A percentile compares a stretch with the other conserved stretches of the same genome.
These are phyloP conservation scores for Musa troglodytarum DNA, from an alignment of 176 grass and related monocot genomes.

Conservation along the genomic window DNA sequence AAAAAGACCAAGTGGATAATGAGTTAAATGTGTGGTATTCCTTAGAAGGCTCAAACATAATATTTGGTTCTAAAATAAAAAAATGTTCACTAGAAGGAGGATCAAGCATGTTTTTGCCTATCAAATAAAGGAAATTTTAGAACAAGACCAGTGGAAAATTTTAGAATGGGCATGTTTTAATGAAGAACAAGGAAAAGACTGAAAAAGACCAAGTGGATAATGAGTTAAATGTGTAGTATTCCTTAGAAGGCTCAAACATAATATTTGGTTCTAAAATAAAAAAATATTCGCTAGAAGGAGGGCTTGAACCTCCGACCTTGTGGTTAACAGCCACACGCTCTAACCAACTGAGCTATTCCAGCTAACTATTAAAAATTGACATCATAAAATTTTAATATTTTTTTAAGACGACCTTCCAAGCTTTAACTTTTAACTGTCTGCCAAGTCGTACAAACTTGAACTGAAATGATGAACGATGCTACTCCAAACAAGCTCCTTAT, in stretches of 20 bases:
- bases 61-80: no score
- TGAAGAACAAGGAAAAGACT: conserved; percentile 6
- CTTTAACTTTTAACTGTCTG: conserved; percentile 2
- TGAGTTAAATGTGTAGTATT: not conserved
- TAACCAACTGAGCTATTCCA: conserved; percentile 53
- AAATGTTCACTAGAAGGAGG: conserved; percentile 24
- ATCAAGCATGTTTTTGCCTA: conserved; percentile 33
- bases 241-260: no score
- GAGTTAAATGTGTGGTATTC: not conserved
- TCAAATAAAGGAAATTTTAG: conserved; percentile 24
- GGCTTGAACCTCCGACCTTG: conserved; percentile 44
- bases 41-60: no score
- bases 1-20: conserved; percentile 3
- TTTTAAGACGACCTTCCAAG: no score
- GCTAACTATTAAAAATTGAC: not conserved
- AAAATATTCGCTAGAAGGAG: conserved; percentile 22
- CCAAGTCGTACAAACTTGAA: conserved; percentile 25
- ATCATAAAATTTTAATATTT: no score
- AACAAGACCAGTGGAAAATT: conserved; percentile 18
- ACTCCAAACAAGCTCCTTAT: conserved; percentile 70
- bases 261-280: no score
- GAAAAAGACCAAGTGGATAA: conserved; percentile 4
- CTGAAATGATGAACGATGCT: conserved; percentile 51
- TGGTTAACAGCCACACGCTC: conserved; percentile 51
- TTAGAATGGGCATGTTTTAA: no score